Evolutionary conservation across 164 flowering plant species (phyloP).

Genomic region (Tinospora cordifolia): DNA sequence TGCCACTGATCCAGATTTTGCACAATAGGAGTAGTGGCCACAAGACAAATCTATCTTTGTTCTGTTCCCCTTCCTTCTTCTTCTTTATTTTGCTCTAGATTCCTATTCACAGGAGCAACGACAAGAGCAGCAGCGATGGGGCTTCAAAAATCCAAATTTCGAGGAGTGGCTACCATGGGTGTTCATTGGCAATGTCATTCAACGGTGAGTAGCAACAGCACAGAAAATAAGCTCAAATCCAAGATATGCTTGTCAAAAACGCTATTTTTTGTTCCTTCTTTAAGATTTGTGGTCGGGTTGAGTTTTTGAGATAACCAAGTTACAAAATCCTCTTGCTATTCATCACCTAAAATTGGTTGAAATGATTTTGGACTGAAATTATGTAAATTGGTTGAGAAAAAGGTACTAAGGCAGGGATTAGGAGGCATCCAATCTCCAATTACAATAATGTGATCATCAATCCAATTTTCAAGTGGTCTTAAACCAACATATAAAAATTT

Average conservation of each 20-base stretch:
- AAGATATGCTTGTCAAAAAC: constrained; percentile 16
- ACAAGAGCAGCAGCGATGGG: too few relatives aligned
- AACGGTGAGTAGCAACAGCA: too few relatives aligned
- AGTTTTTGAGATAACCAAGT: constrained; percentile 18
- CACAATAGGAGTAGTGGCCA: too few relatives aligned
- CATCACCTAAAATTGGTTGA: constrained; percentile 21
- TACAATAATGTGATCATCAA: constrained; percentile 50
- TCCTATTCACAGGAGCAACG: too few relatives aligned
- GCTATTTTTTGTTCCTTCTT: constrained; percentile 14
- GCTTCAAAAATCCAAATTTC: too few relatives aligned
- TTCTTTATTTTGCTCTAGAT: too few relatives aligned
- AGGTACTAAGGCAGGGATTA: constrained; percentile 47
- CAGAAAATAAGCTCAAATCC: constrained; percentile 19
- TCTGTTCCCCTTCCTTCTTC: too few relatives aligned
- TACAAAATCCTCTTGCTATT: constrained; percentile 18
- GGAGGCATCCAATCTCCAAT: constrained; percentile 70
- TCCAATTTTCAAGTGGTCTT: constrained; percentile 13
- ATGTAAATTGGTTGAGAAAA: constrained; percentile 36
- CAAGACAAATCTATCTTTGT: too few relatives aligned
- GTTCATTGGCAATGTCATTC: too few relatives aligned
- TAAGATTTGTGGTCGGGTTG: constrained; percentile 12
- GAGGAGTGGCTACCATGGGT: too few relatives aligned
- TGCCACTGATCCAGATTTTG: too few relatives aligned
- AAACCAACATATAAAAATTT: not conserved
- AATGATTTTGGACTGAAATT: constrained; percentile 30